Percentiles rank a stretch among this genome's conserved stretches.
phyloP scores from a whole-genome alignment of 2,329 filamentous ascomycete species.

The Dothideomycetes sp. region DNA sequence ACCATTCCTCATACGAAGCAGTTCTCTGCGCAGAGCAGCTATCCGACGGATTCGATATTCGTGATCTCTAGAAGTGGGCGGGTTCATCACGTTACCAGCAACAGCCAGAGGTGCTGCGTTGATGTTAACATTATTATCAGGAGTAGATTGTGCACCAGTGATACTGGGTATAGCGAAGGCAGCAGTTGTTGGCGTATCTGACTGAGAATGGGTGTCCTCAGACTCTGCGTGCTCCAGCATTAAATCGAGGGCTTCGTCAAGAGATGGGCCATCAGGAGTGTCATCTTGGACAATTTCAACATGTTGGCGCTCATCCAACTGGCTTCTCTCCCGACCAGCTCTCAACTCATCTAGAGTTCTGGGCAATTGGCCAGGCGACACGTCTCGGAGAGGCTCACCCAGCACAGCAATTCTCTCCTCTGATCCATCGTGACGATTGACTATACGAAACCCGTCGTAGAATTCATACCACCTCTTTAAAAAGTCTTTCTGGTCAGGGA shows the following conservation, averaged over 20 bases:
- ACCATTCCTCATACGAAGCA: conserved; percentile 29
- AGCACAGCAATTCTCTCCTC: conserved; percentile 37
- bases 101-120: not conserved
- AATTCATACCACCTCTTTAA: conserved; percentile 41
- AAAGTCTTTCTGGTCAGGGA: conserved; percentile 40
- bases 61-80: conserved; percentile 22
- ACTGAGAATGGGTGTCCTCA: conserved; percentile 17
- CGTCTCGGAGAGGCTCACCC: conserved; percentile 39
- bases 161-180: not conserved
- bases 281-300: conserved; percentile 15
- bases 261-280: conserved; percentile 15
- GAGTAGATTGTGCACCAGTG: not conserved
- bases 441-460: conserved; percentile 37
- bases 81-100: conserved; percentile 13
- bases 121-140: not conserved
- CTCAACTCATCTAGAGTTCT: conserved; percentile 38
- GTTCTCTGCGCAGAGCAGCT: conserved; percentile 28
- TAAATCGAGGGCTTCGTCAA: conserved; percentile 28
- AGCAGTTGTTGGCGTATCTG: not conserved
- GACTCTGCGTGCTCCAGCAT: conserved; percentile 24
- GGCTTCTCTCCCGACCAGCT: conserved; percentile 24
- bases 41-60: conserved; percentile 29
- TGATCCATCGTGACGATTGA: conserved; percentile 32
- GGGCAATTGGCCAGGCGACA: conserved; percentile 38
- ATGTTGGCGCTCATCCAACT: conserved; percentile 19